Percentiles rank a stretch among this genome's conserved stretches.
These are phyloP conservation scores for Scolecobasidium constrictum DNA, from an alignment of 2,329 filamentous ascomycete genomes.

Conservation along the genomic window DNA sequence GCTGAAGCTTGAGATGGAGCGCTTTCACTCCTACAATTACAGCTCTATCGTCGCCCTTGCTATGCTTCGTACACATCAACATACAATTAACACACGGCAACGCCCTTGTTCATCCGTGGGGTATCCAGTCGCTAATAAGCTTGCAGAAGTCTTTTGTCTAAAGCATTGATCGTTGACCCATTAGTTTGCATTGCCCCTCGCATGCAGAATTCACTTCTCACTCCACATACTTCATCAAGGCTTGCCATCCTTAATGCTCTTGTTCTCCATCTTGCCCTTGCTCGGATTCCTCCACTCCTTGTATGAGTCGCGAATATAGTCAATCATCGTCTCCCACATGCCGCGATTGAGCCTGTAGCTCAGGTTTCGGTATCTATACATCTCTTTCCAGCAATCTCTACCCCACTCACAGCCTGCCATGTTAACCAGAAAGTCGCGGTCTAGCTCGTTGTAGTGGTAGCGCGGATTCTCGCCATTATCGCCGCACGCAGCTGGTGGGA, in stretches of 20 bases:
- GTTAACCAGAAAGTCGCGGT: conserved; percentile 90
- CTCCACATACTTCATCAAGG: neutral
- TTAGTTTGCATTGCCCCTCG: too few species aligned
- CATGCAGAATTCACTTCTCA: too few species aligned
- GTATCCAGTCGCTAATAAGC: too few species aligned
- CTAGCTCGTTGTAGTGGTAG: conserved; percentile 77
- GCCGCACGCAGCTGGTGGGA: conserved; percentile 79
- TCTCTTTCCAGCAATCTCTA: conserved; percentile 93
- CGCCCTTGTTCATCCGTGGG: too few species aligned
- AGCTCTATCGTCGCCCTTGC: neutral
- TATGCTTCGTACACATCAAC: too few species aligned
- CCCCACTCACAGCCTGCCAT: conserved; percentile 98
- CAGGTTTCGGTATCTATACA: conserved; percentile 88
- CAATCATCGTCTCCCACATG: conserved; percentile 59
- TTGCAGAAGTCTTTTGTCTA: too few species aligned
- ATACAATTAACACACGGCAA: neutral
- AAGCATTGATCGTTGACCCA: too few species aligned
- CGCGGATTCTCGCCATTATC: conserved; percentile 62
- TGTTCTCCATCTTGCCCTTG: neutral
- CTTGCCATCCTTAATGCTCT: neutral
- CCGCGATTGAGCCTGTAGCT: conserved; percentile 83
- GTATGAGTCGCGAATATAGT: conserved; percentile 29
- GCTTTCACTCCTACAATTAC: too few species aligned
- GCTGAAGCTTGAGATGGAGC: too few species aligned
- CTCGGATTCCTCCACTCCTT: conserved; percentile 12